Evolutionary conservation across 1,139 yeast species (phyloP), one percentile per base, ranked within the genome.

Genomic region (Sugiyamaella neomexicana): DNA sequence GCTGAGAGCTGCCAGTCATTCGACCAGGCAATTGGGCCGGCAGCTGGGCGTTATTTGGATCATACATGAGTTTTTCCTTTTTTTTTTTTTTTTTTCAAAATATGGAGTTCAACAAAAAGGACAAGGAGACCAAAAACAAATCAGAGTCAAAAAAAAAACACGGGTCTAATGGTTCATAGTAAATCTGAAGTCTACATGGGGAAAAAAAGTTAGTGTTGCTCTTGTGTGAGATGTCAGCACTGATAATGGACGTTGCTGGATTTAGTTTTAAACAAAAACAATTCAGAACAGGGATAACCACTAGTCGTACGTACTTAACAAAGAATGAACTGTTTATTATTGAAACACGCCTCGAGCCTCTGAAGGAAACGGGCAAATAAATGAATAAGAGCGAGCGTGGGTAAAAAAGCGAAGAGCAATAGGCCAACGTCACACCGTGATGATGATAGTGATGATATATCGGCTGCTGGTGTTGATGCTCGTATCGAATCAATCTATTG

Each of bases 1-100:
- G 58, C 47, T 63, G 67, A 12, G 60, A 48, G 37, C 41, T 32
- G 25, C 42, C 36, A 4, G 42, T 32, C 13, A 37, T 6, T 10
- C 52, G 34, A 23, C 20, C 13, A 6, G 34, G 42, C 16, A 36
- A 27, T 37, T 49, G 47, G 2, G 47, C 13, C 5, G 34, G 42
- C 16, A 36, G 37, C 42, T 49, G 52, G 7, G 47, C 27, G 13
- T 49, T 49, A 23, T 37, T 49, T 9, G 47, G 42, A 49, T 49
- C 46, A 37, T 41, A 41, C 52, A 49, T 49, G 13, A 38, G 37
- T 15, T 20, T 20, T 20, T 3, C 25, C 5, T 20, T 20, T 20
- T 5, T 20, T 20, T 20, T 20, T 5, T 20, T 20, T 20, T 20
- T 5, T 20, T 20, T 20, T 20, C 25, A 20, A 20, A 20, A 20